phyloP scores from a whole-genome alignment of 202 grass and related monocot genomes.

The Musa balbisiana region DNA sequence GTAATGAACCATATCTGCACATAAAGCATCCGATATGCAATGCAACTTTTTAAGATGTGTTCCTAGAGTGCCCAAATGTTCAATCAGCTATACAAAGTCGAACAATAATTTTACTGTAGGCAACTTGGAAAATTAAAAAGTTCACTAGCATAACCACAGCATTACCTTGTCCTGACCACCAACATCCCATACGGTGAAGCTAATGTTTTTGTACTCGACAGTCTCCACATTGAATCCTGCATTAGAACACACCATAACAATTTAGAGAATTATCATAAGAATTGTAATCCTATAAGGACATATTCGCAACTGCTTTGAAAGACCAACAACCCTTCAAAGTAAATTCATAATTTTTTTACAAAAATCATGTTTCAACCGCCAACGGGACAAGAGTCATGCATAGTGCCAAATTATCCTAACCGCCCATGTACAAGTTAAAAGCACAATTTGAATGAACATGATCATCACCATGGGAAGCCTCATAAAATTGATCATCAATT shows the following conservation, averaged over 20 bases:
- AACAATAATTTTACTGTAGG: neutral
- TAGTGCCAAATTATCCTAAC: neutral
- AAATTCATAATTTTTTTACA: neutral
- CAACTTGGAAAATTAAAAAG: neutral
- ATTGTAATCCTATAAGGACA: neutral
- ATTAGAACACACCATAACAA: neutral
- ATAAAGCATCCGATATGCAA: neutral
- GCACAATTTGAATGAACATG: neutral
- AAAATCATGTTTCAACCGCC: neutral
- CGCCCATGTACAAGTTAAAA: neutral
- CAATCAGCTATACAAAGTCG: neutral
- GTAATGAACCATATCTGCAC: neutral
- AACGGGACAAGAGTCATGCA: neutral
- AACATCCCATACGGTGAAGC: constrained; percentile 15
- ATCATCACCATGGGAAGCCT: neutral
- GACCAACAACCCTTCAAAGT: neutral
- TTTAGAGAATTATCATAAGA: neutral
- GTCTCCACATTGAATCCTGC: constrained; percentile 12
- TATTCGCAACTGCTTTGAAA: neutral
- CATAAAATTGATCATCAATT: neutral
- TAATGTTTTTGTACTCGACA: constrained; percentile 14
- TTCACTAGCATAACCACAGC: neutral
- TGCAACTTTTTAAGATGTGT: neutral
- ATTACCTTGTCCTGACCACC: constrained; percentile 13
- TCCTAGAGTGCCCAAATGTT: neutral